Evolutionary conservation across 768 basidiomycete species (phyloP).

Genomic region (Crepidotus variabilis): DNA sequence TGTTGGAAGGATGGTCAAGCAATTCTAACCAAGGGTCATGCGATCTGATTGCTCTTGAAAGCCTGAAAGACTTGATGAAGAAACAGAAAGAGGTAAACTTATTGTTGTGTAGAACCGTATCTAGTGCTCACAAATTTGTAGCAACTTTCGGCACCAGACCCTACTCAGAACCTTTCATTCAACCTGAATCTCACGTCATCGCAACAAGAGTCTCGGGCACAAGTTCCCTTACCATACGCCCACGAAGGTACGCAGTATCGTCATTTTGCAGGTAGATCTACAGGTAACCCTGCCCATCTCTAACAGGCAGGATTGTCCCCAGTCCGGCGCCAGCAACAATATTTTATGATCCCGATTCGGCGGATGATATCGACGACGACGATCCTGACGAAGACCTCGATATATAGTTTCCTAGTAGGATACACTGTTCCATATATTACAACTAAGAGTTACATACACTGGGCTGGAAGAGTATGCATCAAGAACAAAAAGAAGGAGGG

Average conservation of each 20-base stretch:
- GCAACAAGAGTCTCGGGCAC: constrained; percentile 75
- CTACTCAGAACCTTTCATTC: constrained; percentile 75
- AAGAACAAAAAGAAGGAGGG: background rate
- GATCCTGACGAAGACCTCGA: constrained; percentile 96
- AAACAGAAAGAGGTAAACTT: constrained; percentile 32
- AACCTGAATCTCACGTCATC: constrained; percentile 81
- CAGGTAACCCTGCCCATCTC: background rate
- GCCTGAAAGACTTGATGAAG: constrained; percentile 45
- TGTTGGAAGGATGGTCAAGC: constrained; percentile 60
- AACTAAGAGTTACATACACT: background rate
- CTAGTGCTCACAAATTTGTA: background rate
- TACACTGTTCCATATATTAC: constrained; percentile 1
- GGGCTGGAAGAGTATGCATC: background rate
- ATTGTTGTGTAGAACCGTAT: background rate
- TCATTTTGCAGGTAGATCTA: background rate
- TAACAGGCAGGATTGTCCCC: constrained; percentile 30
- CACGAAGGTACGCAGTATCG: constrained; percentile 63
- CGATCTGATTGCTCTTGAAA: constrained; percentile 46
- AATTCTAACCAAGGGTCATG: constrained; percentile 30
- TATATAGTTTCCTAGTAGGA: constrained; percentile 39
- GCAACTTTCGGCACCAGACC: constrained; percentile 39
- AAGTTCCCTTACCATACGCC: constrained; percentile 86
- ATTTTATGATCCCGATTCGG: constrained; percentile 79
- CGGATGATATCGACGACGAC: constrained; percentile 92
- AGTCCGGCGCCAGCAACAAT: constrained; percentile 74